phyloP scores from a whole-genome alignment of 2,329 filamentous ascomycete species.

The Zymoseptoria passerinii region DNA sequence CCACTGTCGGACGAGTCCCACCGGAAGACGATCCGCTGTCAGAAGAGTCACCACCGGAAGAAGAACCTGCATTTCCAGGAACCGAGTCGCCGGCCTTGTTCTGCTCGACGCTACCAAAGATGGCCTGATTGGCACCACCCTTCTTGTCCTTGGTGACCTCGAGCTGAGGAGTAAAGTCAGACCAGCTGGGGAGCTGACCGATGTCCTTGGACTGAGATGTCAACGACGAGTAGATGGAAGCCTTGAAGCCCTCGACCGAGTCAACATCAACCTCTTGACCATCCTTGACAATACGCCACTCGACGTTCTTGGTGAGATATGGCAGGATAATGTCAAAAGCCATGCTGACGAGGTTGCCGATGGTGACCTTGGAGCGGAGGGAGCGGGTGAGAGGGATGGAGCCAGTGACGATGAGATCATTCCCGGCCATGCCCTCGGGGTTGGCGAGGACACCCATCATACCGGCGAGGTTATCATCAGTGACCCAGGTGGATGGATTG shows the following conservation, averaged over 20 bases:
- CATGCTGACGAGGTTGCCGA: conserved; percentile 24
- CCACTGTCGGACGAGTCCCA: not conserved
- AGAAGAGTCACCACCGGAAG: not conserved
- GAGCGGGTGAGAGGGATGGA: conserved; percentile 37
- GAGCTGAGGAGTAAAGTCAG: conserved; percentile 14
- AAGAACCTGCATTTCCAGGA: not conserved
- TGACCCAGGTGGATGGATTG: conserved; percentile 42
- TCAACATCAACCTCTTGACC: conserved; percentile 24
- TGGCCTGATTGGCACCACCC: not conserved
- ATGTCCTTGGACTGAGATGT: conserved; percentile 18
- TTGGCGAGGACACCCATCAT: conserved; percentile 43
- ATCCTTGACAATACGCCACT: conserved; percentile 26
- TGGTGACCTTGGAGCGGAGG: conserved; percentile 28
- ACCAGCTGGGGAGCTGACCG: conserved; percentile 15
- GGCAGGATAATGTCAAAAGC: conserved; percentile 13
- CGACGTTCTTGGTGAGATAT: conserved; percentile 22
- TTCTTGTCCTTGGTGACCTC: conserved; percentile 3
- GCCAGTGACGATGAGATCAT: conserved; percentile 26
- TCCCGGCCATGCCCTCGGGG: conserved; percentile 8
- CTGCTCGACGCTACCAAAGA: not conserved
- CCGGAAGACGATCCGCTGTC: too few species aligned
- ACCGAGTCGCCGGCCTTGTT: not conserved
- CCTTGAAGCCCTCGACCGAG: conserved; percentile 28
- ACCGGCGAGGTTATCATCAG: conserved; percentile 49
- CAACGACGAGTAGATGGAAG: conserved; percentile 30